Evolutionary conservation across 2,329 filamentous ascomycete genomes (phyloP).

Genomic region (Akanthomyces muscarius): DNA sequence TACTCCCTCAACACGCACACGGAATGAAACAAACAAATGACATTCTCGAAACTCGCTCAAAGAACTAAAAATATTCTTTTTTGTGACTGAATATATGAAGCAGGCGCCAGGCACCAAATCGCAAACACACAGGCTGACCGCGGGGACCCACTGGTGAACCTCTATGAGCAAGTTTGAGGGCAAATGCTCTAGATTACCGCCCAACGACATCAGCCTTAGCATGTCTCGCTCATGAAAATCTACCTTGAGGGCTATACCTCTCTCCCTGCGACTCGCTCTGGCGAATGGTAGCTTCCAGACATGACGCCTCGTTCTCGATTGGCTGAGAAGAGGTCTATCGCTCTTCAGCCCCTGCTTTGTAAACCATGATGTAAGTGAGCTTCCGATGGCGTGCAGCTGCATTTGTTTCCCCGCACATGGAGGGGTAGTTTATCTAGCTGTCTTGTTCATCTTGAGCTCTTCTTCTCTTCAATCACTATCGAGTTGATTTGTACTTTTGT

Average conservation of each 20-base stretch:
- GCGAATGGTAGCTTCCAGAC: neutral
- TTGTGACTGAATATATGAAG: neutral
- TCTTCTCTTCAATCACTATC: neutral
- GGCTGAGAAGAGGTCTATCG: neutral
- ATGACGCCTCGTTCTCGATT: neutral
- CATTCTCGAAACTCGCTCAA: neutral
- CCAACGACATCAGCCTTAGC: neutral
- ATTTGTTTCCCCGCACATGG: conserved; percentile 5
- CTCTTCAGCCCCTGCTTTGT: neutral
- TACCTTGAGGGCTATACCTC: neutral
- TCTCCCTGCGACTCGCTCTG: neutral
- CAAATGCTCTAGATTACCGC: conserved; percentile 25
- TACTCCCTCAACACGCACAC: neutral
- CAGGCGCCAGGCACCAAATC: no score
- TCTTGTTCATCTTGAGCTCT: neutral
- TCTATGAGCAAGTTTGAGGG: conserved; percentile 35
- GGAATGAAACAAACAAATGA: neutral
- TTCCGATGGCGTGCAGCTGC: conserved; percentile 10
- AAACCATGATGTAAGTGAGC: conserved; percentile 11
- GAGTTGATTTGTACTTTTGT: neutral
- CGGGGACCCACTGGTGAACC: conserved; percentile 9
- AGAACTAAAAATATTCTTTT: no score
- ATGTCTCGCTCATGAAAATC: neutral
- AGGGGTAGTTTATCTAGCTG: neutral
- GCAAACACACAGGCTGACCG: neutral